Evolutionary conservation across 139 green algal genomes (phyloP), one percentile per base, ranked within the genome.

Genomic region (Chlamydomonas urium): DNA sequence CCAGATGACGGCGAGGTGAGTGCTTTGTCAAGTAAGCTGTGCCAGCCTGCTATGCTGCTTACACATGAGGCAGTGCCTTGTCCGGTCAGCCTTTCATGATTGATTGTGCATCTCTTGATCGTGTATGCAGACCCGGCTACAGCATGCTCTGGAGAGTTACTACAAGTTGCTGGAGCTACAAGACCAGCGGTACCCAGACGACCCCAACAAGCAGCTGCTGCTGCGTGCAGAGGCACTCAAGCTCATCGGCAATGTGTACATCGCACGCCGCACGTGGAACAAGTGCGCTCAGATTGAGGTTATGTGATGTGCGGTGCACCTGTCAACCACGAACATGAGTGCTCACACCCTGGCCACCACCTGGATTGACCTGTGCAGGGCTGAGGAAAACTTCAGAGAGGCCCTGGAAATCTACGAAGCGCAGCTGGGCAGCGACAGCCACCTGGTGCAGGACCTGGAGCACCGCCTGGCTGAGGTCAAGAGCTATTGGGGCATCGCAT

Each of bases 161-260:
- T 23, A 57, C 14, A 19, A 29, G 37, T n/a, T 71, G n/a, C 23
- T 71, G 37, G 63, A 71, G 37, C 36, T 56, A 8, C 63, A 71
- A 31, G 4, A 19, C 6, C 36, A 71, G 26, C 37, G 63, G 5
- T 71, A 38, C 38, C 37, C 37, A 14, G 38, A 71, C 14, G 38
- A 42, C 63, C 10, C 6, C 36, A 17, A 19, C 24, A 71, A 71
- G 38, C 5, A 35, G 37, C 17, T 14, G 10, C n/a, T 58, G 4
- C 6, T 34, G 23, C 37, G 38, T 28, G 63, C 37, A 4, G 63
- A 71, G 24, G 63, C 63, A 17, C 26, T 71, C 28, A 71, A 71
- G 63, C 63, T 71, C 6, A 71, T 29, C 21, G 63, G 63, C n/a
- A 71, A 71, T 29, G 63, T 71, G 5, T 71, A 71, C 29, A 26